Conservation (phyloP, 2,329 filamentous ascomycete genomes). For the Chaetomium globosum region DNA sequence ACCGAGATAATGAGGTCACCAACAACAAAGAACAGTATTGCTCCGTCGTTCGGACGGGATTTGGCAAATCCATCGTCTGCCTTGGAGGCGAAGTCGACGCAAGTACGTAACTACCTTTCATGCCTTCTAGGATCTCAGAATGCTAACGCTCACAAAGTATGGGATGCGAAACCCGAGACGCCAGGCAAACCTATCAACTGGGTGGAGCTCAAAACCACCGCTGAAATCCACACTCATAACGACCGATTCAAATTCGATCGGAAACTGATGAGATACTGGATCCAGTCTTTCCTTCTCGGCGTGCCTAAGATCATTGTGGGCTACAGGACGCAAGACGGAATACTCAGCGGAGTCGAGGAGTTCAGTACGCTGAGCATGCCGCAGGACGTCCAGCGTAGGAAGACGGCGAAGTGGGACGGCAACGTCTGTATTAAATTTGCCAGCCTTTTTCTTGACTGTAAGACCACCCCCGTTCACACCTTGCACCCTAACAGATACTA, state of each 20-base stretch:
- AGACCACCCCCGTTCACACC: constrained; percentile 40
- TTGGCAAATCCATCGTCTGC: constrained; percentile 73
- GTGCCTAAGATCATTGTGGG: constrained; percentile 91
- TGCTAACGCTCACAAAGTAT: constrained; percentile 56
- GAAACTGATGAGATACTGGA: constrained; percentile 95
- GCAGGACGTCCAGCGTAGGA: constrained; percentile 67
- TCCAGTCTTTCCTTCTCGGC: constrained; percentile 90
- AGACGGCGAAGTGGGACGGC: constrained; percentile 78
- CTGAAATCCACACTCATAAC: constrained; percentile 66
- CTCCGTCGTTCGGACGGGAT: constrained; percentile 85
- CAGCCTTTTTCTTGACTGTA: constrained; percentile 74
- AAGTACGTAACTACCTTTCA: constrained; percentile 52
- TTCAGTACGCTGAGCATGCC: constrained; percentile 80
- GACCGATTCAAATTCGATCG: constrained; percentile 79
- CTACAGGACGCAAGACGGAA: constrained; percentile 73
- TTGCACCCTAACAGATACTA: background rate
- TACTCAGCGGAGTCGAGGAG: constrained; percentile 73
- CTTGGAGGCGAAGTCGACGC: constrained; percentile 94
- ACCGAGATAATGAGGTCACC: constrained; percentile 69
- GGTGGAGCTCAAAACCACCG: constrained; percentile 93
- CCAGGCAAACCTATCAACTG: constrained; percentile 76
- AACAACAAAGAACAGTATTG: constrained; percentile 95
- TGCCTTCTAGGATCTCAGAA: background rate
- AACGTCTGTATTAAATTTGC: constrained; percentile 94
- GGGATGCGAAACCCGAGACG: constrained; percentile 75